Base-by-base conservation (phyloP, 2,329 filamentous ascomycete species). In the Trichoderma pleuroti region DNA sequence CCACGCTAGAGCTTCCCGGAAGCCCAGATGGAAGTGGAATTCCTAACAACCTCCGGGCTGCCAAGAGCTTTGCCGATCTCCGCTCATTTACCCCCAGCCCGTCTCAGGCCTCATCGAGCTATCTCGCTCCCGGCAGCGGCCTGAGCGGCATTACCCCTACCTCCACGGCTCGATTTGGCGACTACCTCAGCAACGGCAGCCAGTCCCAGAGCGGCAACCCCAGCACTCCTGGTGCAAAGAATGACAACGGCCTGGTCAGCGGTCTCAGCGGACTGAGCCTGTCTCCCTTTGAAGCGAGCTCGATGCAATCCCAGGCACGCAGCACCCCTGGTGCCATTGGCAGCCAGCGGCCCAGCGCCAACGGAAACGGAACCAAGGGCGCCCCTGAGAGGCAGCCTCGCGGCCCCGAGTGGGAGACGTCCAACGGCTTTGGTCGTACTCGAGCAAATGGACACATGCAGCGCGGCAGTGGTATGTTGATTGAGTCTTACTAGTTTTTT, bases 21-120 rank as follows among this genome's bases (percentile, higher is more conserved):
- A 94, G 93, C 77, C 93, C 88, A 21, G 89, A 90, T 60, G 84
- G 82, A 21, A 82, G 80, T 72, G 84, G 84, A 32, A 90, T 90
- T 36, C 88, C 92, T 61, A 91, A 93, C 78, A 95, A 95, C 77
- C 88, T 99, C 42, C 91, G 96, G 56, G 93, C 93, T 32, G 96
- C 95, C 73, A 98, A 98, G 85, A 98, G 95, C 64, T 98, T 98
- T 79, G 96, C 95, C 42, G 96, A 99, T 79, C 84, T 99, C 73
- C 92, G 95, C 74, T 97, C 94, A 1, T 97, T 97, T 82, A 98
- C 94, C 18, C 95, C 95, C 12, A 98, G 95, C 75, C 95, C 96
- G 7, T 95, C 93, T 4, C 97, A 96, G 14, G 80, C 81, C 0
- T 93, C 93, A 21, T 93, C 93, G 7, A 97, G 93, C 84, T 97